These are phyloP conservation scores for Biscogniauxia sp. DNA, from an alignment of 2,329 filamentous ascomycete genomes.

Conservation along the genomic window DNA sequence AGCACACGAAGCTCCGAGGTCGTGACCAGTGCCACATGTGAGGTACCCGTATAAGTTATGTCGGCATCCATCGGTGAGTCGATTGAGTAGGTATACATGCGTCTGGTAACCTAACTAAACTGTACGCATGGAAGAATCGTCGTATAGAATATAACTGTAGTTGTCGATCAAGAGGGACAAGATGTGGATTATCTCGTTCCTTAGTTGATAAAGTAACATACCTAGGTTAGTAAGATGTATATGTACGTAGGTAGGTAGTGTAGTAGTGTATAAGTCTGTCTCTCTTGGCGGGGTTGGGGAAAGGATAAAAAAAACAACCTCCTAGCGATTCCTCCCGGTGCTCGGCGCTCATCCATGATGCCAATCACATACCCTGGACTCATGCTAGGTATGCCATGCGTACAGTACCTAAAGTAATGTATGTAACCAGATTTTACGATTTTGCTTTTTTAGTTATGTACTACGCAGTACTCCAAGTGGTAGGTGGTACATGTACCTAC, in stretches of 20 bases:
- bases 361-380: neutral
- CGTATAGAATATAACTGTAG: neutral
- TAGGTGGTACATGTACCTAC: too few species aligned
- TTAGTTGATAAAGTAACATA: too few species aligned
- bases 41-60: conserved; percentile 22
- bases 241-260: too few species aligned
- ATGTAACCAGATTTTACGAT: neutral
- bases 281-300: too few species aligned
- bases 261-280: neutral
- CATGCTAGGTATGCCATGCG: too few species aligned
- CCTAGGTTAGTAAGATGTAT: too few species aligned
- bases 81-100: too few species aligned
- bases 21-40: conserved; percentile 13
- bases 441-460: neutral
- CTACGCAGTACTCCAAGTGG: neutral
- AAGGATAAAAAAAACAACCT: neutral
- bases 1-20: conserved; percentile 4
- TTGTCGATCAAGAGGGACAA: neutral
- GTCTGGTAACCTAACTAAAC: too few species aligned
- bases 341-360: neutral
- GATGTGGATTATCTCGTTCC: too few species aligned
- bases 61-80: conserved; percentile 28
- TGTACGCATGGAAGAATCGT: neutral
- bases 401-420: neutral
- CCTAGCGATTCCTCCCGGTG: neutral